Base-by-base conservation (phyloP, 1,284 basidiomycete species). In the Pseudozyma sp. region DNA sequence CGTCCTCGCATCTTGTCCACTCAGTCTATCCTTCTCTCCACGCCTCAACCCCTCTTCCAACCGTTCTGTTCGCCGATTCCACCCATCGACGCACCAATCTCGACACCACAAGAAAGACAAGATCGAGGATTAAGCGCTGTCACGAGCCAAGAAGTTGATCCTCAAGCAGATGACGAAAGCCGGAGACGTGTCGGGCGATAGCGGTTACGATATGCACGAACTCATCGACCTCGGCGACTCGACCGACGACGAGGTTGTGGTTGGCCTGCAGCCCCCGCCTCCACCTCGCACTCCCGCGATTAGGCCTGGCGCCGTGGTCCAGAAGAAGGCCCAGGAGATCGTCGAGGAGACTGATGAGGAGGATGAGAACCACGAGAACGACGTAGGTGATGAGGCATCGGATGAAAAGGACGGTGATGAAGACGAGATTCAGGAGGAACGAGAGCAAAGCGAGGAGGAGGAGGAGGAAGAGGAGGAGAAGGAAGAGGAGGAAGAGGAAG, bases 161-260 rank as follows among this genome's bases (percentile, higher is more conserved):
- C 14, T 37, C 35, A 37, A 37, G 14, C 35, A 37, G 8, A 37
- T 10, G 10, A 14, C 35, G 40, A 42, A 17, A 14, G 40, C 11
- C 1, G 40, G 40, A 42, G 40, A 42, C n/a, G 40, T 7, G 11
- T 65, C 64, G 57, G 45, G 40, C 35, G 51, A 54, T 10, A 50
- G 47, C n/a, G 55, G 55, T 3, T 65, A n/a, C 19, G 54, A 61
- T 17, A 4, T 61, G 29, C 50, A 61, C 45, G 54, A 57, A 1
- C 24, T 61, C 31, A 49, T 68, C 35, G 50, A 57, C 0, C 13
- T 68, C 5, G 46, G 33, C 30, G 46, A 54, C 24, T 53, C 65
- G 14, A 52, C 54, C 33, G 58, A 68, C 29, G 65, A 61, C 16
- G 65, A 68, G 7, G 56, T 49, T 4, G 39, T 24, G 17, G 40